Evolutionary conservation across 1,284 basidiomycete genomes (phyloP), one percentile per base, ranked within the genome.

Genomic region (Naganishia sp.): DNA sequence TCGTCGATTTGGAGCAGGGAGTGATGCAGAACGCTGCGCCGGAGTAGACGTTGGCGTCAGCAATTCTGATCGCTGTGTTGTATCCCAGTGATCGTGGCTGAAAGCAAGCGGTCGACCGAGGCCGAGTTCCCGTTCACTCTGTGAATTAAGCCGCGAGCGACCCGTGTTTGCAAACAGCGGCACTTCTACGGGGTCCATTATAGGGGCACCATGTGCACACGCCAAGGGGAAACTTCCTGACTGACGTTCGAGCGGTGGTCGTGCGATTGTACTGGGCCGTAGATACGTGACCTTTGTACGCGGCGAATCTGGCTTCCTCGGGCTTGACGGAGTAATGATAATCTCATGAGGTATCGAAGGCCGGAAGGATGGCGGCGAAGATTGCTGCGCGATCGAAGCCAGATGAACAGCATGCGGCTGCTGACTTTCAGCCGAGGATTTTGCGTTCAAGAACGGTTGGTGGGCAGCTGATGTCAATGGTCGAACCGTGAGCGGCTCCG

Each of bases 281-380:
- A 6, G 36, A 36, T 36, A 11, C 11, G 6, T 36, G 36, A 11
- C 6, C 36, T 36, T 11, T 11, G 6, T 11, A 11, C 55, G 42
- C 25, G 31, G 36, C 4, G 55, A 9, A 2, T 33, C 59, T 18
- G 59, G 36, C n/a, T 52, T 61, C 16, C 33, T 39, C 10, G 59
- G 59, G 33, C 59, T 61, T 3, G 48, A 61, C 10, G 59, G 59
- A 18, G 59, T 61, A 33, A 61, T 25, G 36, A 52, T 52, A 21
- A 61, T 61, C 13, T 36, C 59, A 21, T 39, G 31, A 2, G 59
- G 59, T 16, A 59, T 52, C 10, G 10, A 16, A 31, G 50, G 50
- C 16, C 53, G 33, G 39, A 36, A 36, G 5, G 53, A 54, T 33
- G 31, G 53, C 18, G 9, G 25, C 33, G 18, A 18, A n/a, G 33